Evolutionary conservation across 257 asterid species (phyloP), one percentile per base, ranked within the genome.

Genomic region (Solanum bulbocastanum): DNA sequence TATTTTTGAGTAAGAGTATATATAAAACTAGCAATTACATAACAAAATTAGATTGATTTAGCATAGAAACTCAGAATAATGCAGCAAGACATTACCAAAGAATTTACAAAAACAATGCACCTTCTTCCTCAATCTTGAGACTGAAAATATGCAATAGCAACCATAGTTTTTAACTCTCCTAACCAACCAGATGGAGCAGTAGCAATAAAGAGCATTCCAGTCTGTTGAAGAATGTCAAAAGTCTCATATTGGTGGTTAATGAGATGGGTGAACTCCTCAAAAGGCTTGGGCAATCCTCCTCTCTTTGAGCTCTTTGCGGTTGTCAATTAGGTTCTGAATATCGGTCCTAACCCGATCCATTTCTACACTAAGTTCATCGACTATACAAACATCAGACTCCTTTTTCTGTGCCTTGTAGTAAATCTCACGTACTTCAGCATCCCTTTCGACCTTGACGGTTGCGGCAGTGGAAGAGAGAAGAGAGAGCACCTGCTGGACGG

Each of bases 361-460:
- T 39, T 95, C 98, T 6, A 86, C 88, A 60, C 86, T 40, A 46
- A 93, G 86, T 39, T 83, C 92, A 15, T 87, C 92, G 11, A 89
- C 18, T 37, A 92, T 62, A n/a, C 92, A 92, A 71, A 92, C 94
- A 90, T 94, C 98, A 6, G 90, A 94, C 92, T 95, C 98, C 90
- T 92, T 87, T 86, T 89, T 89, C 35, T 89, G 88, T 71, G 92
- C 92, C 84, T 93, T 93, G 72, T 97, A 95, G 88, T 93, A 89
- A 25, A 96, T 89, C 87, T 93, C 95, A 23, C 93, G 94, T 89
- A 94, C 95, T 88, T 93, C 96, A 72, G 94, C 93, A 73, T 96
- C 96, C 83, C 91, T 89, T 79, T 95, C 98, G 79, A 95, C 92
- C 90, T 92, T 94, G 87, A 93, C 90, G 79, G 94, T 79, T 81